phyloP scores from a whole-genome alignment of 768 basidiomycete species.

The Serendipita sp. region DNA sequence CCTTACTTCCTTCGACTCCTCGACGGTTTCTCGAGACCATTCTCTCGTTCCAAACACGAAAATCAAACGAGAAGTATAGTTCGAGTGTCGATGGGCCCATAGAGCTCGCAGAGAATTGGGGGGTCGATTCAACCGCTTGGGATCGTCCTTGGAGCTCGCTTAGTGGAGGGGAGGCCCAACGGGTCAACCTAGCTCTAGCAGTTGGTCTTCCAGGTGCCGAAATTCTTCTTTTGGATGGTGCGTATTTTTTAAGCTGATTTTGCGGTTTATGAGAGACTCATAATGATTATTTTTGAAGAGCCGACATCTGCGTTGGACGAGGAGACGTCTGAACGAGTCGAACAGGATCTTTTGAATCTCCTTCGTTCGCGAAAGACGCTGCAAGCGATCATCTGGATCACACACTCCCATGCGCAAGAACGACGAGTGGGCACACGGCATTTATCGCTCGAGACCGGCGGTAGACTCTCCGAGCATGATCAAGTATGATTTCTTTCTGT shows the following conservation, averaged over 20 bases:
- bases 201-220: conserved; percentile 62
- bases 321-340: conserved; percentile 47
- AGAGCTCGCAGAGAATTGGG: conserved; percentile 48
- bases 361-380: conserved; percentile 34
- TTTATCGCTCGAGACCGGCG: conserved; percentile 22
- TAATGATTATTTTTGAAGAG: too few relatives aligned
- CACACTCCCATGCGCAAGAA: conserved; percentile 72
- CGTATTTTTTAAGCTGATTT: too few relatives aligned
- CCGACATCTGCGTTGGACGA: conserved; percentile 81
- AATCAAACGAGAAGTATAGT: conserved; percentile 14
- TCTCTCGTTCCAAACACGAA: conserved; percentile 34
- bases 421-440: conserved; percentile 58
- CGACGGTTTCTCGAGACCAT: conserved; percentile 50
- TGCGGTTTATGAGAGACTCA: too few relatives aligned
- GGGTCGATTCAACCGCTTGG: conserved; percentile 55
- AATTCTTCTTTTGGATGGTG: conserved; percentile 69
- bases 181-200: conserved; percentile 64
- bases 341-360: conserved; percentile 39
- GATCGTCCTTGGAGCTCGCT: conserved; percentile 61
- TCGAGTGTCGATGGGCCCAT: conserved; percentile 21
- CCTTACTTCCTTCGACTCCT: conserved; percentile 71
- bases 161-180: conserved; percentile 77
- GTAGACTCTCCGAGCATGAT: not conserved
- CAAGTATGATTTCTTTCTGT: not conserved
- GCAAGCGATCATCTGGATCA: conserved; percentile 76